A percentile compares a stretch with the other conserved stretches of the same genome.
phyloP scores from a whole-genome alignment of 1,139 yeast genomes.

The Lodderomyces metapsilosis region DNA sequence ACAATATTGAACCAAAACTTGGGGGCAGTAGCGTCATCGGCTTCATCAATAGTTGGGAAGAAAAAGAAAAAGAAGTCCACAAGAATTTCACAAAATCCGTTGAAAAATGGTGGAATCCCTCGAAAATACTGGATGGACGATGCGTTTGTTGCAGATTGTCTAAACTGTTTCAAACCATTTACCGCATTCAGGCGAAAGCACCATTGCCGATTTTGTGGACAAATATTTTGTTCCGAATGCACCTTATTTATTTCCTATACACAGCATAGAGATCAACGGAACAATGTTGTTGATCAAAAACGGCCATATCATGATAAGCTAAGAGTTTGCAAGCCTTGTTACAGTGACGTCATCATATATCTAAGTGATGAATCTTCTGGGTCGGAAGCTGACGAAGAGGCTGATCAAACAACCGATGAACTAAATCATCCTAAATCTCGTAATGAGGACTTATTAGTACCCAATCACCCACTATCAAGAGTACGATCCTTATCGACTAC shows the following conservation, averaged over 20 bases:
- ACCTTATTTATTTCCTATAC: conserved; percentile 76
- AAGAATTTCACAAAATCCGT: conserved; percentile 44
- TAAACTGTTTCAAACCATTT: conserved; percentile 71
- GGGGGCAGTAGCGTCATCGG: conserved; percentile 29
- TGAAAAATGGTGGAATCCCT: conserved; percentile 52
- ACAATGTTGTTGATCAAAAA: conserved; percentile 25
- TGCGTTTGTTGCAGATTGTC: conserved; percentile 79
- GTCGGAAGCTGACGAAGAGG: conserved; percentile 22
- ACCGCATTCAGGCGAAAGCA: conserved; percentile 85
- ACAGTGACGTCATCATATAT: conserved; percentile 61
- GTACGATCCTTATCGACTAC: conserved; percentile 32
- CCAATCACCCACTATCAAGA: conserved; percentile 31
- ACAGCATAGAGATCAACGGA: conserved; percentile 52
- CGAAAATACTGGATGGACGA: conserved; percentile 91
- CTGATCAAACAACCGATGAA: conserved; percentile 19
- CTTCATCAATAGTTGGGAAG: conserved; percentile 26
- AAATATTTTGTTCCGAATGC: conserved; percentile 88
- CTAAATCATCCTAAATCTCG: conserved; percentile 14
- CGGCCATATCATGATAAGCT: conserved; percentile 58
- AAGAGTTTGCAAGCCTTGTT: conserved; percentile 79
- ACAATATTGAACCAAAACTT: conserved; percentile 32
- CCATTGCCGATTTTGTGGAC: conserved; percentile 95
- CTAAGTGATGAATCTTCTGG: conserved; percentile 63
- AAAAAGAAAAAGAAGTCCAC: conserved; percentile 31
- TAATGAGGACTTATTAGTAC: conserved; percentile 21